Percentiles rank a stretch among this genome's conserved stretches.
phyloP scores from a whole-genome alignment of 2,329 filamentous ascomycete genomes.

The Alternaria gansuensis region DNA sequence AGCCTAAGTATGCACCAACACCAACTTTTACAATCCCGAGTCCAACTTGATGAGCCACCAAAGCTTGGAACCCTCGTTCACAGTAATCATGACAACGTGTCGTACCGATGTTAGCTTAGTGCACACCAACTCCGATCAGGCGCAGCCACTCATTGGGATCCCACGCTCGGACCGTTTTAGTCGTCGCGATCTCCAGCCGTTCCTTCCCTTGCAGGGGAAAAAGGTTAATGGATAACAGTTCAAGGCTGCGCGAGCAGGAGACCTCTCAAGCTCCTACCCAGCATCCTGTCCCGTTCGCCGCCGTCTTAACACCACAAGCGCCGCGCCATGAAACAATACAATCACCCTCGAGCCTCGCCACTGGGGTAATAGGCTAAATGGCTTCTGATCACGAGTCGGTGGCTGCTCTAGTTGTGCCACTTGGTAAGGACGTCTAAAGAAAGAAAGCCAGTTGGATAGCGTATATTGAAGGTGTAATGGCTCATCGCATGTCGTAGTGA shows the following conservation, averaged over 20 bases:
- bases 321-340: constrained; percentile 10
- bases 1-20: constrained; percentile 5
- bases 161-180: not conserved
- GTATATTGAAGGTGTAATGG: constrained; percentile 4
- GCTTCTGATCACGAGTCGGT: constrained; percentile 11
- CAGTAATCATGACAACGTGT: not conserved
- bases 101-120: constrained; percentile 2
- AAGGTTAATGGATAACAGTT: constrained; percentile 2
- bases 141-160: constrained; percentile 7
- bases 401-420: constrained; percentile 12
- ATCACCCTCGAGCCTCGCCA: constrained; percentile 15
- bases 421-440: not conserved
- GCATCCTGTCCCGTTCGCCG: constrained; percentile 14
- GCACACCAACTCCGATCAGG: constrained; percentile 3
- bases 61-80: constrained; percentile 6
- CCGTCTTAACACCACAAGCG: constrained; percentile 15
- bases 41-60: not conserved
- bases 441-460: constrained; percentile 2
- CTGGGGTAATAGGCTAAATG: constrained; percentile 27
- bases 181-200: constrained; percentile 10
- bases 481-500: constrained; percentile 5
- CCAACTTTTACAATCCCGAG: not conserved
- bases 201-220: constrained; percentile 5
- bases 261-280: constrained; percentile 11
- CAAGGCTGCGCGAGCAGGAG: constrained; percentile 5